phyloP scores from a whole-genome alignment of 164 flowering plant genomes.

The Protea cynaroides region DNA sequence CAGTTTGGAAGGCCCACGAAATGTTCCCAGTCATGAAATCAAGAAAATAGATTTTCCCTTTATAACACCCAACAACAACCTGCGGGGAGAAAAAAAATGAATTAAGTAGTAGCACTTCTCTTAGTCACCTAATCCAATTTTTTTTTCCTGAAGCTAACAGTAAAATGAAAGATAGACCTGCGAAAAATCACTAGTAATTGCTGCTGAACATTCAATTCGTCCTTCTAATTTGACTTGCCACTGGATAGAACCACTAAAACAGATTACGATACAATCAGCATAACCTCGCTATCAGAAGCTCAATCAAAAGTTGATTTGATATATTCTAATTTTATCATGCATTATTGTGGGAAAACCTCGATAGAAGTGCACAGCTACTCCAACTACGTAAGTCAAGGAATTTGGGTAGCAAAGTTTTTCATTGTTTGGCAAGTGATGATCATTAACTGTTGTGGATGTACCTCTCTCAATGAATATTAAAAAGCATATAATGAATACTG shows the following conservation, averaged over 20 bases:
- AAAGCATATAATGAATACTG: not conserved
- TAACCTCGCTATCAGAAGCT: not conserved
- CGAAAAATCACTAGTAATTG: slow-evolving; percentile 60
- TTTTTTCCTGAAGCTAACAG: not conserved
- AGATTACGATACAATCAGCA: slow-evolving; percentile 12
- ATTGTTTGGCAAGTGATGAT: not conserved
- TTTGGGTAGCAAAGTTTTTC: not conserved
- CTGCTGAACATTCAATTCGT: slow-evolving; percentile 83
- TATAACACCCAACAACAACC: slow-evolving; percentile 91
- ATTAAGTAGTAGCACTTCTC: not conserved
- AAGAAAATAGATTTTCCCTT: slow-evolving; percentile 81
- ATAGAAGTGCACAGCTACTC: not conserved
- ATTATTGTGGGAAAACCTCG: not conserved
- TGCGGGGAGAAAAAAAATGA: slow-evolving; percentile 13
- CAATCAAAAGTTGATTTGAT: not conserved
- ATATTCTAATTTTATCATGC: not conserved
- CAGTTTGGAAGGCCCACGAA: slow-evolving; percentile 68
- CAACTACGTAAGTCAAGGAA: not conserved
- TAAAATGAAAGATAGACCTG: slow-evolving; percentile 41
- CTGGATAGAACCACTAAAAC: slow-evolving; percentile 49
- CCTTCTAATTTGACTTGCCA: slow-evolving; percentile 76
- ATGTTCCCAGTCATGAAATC: slow-evolving; percentile 58
- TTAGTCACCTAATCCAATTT: not conserved
- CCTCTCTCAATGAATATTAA: not conserved
- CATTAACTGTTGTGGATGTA: not conserved